A percentile compares a stretch with the other conserved stretches of the same genome.
These are phyloP conservation scores for Rhodotorula sp. DNA, from an alignment of 1,284 basidiomycete genomes.

Conservation along the genomic window DNA sequence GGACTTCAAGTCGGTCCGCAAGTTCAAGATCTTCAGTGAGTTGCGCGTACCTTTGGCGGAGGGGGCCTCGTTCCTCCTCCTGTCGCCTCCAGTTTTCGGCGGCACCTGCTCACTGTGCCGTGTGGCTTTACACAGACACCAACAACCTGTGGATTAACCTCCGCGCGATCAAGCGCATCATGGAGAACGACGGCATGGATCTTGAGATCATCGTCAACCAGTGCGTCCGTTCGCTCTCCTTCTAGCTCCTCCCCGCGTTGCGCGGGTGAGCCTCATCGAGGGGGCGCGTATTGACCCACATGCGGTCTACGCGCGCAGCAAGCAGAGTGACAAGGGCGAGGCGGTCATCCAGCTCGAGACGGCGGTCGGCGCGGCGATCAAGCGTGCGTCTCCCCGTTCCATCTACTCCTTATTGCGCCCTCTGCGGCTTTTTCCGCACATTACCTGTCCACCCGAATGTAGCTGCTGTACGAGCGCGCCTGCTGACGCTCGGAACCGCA, in stretches of 20 bases:
- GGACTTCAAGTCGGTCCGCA: conserved; percentile 87
- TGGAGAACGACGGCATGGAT: conserved; percentile 78
- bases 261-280: conserved; percentile 68
- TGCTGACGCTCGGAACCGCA: not conserved
- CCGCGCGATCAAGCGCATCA: conserved; percentile 83
- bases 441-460: no score
- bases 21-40: conserved; percentile 65
- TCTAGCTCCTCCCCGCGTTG: not conserved
- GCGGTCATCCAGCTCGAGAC: conserved; percentile 92
- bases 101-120: no score
- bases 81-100: no score
- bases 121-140: conserved; percentile 12
- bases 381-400: conserved; percentile 55
- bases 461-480: no score
- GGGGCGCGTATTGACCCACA: no score
- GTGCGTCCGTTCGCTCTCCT: not conserved
- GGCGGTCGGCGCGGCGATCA: conserved; percentile 95
- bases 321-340: conserved; percentile 79
- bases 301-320: conserved; percentile 72
- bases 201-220: conserved; percentile 90
- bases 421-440: no score
- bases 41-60: not conserved
- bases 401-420: no score
- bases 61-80: not conserved
- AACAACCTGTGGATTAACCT: conserved; percentile 99